Evolutionary conservation across 202 grass and related monocot genomes (phyloP), one percentile per base, ranked within the genome.

Genomic region (Brachypodium distachyon): DNA sequence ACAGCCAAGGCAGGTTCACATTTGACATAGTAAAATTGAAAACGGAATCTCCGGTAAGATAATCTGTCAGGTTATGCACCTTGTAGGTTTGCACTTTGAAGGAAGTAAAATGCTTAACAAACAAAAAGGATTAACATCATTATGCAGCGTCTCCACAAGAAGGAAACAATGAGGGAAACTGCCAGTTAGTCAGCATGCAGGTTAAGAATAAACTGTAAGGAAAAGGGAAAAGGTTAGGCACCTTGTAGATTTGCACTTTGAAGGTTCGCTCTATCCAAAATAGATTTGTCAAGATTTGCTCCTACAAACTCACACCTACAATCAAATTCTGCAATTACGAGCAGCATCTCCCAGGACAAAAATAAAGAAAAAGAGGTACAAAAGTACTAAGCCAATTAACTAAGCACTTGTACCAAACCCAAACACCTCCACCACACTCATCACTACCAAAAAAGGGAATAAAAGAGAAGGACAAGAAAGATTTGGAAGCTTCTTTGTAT

Each of bases 231-330:
- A n/a, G n/a, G n/a, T n/a, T n/a, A n/a, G n/a, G n/a, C 39, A 90
- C 94, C 91, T 83, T 97, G 94, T 51, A 97, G 68, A 64, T 97
- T 97, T 72, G 91, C 94, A 86, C 94, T 97, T 84, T 85, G 91
- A 86, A 97, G 84, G 50, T 91, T 93, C 72, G 94, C 88, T 84
- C 84, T 85, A 84, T 97, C 86, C 31, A 97, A 76, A 61, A 80
- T 51, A 86, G 88, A 77, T 77, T 60, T 78, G 65, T 83, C 41
- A 78, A 97, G 88, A 74, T 93, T 91, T 58, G 90, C 88, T 84
- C 90, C 90, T 74, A 83, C 40, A 79, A 97, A 77, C 72, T 97
- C 90, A 69, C 94, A 97, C 73, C 94, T 97, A 66, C 76, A 27
- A 86, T 74, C 37, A n/a, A 75, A 84, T 53, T 46, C 22, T 42